These are phyloP conservation scores for Mycena galopus DNA, from an alignment of 768 basidiomycete species.

Conservation along the genomic window DNA sequence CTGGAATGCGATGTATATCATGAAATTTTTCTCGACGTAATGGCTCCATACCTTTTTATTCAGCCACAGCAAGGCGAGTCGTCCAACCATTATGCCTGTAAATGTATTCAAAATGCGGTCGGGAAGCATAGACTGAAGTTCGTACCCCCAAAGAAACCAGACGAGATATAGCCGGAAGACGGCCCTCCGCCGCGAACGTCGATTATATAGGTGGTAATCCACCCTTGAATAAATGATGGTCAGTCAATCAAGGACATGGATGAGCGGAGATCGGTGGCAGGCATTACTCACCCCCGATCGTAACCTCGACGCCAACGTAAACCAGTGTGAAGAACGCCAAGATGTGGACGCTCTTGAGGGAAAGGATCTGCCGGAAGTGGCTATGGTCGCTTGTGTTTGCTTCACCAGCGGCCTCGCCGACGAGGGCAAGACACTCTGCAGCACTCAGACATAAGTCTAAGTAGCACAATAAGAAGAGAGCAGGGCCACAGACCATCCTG, in stretches of 20 bases:
- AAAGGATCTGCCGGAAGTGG: conserved; percentile 61
- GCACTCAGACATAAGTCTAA: background rate
- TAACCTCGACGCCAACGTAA: conserved; percentile 68
- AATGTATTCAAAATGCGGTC: background rate
- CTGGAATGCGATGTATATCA: conserved; percentile 40
- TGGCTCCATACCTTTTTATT: conserved; percentile 58
- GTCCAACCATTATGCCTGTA: conserved; percentile 67
- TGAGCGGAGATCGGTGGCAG: background rate
- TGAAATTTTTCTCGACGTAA: background rate
- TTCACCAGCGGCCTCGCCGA: conserved; percentile 43
- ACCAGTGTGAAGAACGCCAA: conserved; percentile 60
- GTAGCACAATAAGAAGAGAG: background rate
- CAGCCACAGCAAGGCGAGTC: conserved; percentile 67
- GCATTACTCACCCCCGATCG: conserved; percentile 60
- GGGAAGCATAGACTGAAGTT: too few relatives aligned
- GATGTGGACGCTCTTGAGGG: conserved; percentile 56
- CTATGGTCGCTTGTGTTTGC: conserved; percentile 38
- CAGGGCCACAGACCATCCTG: conserved; percentile 44
- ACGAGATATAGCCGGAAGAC: conserved; percentile 62
- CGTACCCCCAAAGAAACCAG: conserved; percentile 56
- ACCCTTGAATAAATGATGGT: conserved; percentile 48
- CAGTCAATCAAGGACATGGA: background rate
- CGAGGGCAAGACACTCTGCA: conserved; percentile 29
- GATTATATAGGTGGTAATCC: conserved; percentile 68
- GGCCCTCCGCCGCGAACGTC: conserved; percentile 59